Evolutionary conservation across 108 stramenopile species (phyloP), one percentile per base, ranked within the genome.

Genomic region (Nitzschia sp.): DNA sequence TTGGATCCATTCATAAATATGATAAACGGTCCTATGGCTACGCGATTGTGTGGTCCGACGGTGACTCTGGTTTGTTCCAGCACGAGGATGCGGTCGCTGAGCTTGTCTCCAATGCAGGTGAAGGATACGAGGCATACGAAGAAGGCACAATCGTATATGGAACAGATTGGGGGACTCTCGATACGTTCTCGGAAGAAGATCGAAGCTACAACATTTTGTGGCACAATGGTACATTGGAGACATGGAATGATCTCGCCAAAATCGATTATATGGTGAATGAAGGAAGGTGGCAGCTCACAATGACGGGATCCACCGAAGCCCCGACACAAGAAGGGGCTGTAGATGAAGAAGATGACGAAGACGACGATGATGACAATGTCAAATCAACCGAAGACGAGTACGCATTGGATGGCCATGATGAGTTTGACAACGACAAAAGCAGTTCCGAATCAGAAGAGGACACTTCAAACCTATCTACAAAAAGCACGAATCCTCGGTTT

Each of bases 1-100:
- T n/a, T 58, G 57, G 57, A 39, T 17, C 38, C 57, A 39, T 58
- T n/a, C 22, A n/a, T 2, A 40, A 39, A 11, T 58, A 29, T 7
- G 39, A 40, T 6, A 29, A 29, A 37, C 1, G 29, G 9, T 17
- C 17, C 38, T 40, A 17, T 17, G 46, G 46, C 14, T 48, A 48
- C 17, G 14, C 46, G 14, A 17, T 48, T 6, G n/a, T 48, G 2
- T 48, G 46, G 46, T 17, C 17, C 17, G 46, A 48, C 6, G 46
- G 46, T 17, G 17, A 17, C n/a, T 17, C 17, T 48, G 46, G 17
- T 6, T 17, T 17, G n/a, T 17, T 48, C 17, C 46, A 17, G 46
- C n/a, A 48, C 17, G 46, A 48, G 46, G 46, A 48, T 48, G 46
- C 14, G 6, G 46, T 48, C 17, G 46, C 14, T 1, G 46, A 48